Evolutionary conservation across 208 protist genomes (phyloP).

Genomic region (Angomonas deanei): DNA sequence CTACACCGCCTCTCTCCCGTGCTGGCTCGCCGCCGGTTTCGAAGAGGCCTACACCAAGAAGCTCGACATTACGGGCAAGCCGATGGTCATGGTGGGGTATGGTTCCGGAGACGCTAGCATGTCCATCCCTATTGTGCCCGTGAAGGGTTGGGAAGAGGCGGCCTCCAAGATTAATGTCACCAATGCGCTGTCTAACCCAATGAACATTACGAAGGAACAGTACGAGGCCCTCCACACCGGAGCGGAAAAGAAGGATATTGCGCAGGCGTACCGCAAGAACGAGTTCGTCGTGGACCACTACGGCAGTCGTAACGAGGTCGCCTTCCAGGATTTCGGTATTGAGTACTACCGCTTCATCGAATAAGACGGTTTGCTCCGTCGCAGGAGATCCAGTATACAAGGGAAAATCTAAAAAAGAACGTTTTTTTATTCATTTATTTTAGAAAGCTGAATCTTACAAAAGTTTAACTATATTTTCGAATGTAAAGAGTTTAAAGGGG

Average conservation of each 20-base stretch:
- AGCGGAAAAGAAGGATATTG: constrained; percentile 65
- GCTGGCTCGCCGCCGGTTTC: constrained; percentile 85
- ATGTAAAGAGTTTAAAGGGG: too few relatives aligned
- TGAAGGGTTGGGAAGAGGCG: constrained; percentile 70
- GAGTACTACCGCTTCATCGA: constrained; percentile 86
- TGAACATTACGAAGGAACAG: constrained; percentile 69
- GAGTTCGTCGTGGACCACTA: constrained; percentile 82
- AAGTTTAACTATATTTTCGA: too few relatives aligned
- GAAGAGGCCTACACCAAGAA: constrained; percentile 80
- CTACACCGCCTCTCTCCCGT: constrained; percentile 88
- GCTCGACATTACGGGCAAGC: constrained; percentile 75
- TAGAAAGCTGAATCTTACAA: constrained; percentile 6
- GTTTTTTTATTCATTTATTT: constrained; percentile 3
- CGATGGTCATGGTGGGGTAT: constrained; percentile 89
- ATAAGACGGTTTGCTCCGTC: constrained; percentile 14
- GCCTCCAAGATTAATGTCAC: constrained; percentile 75
- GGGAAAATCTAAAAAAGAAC: constrained; percentile 6
- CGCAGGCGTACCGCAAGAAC: constrained; percentile 41
- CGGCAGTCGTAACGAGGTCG: constrained; percentile 70
- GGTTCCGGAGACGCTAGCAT: constrained; percentile 83
- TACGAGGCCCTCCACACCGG: constrained; percentile 84
- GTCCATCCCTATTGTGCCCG: constrained; percentile 84
- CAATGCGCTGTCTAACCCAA: constrained; percentile 56
- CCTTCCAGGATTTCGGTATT: constrained; percentile 89
- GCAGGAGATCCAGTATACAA: not conserved